Evolutionary conservation across 2,329 filamentous ascomycete species (phyloP).

Genomic region (Zymoseptoria ardabiliae): DNA sequence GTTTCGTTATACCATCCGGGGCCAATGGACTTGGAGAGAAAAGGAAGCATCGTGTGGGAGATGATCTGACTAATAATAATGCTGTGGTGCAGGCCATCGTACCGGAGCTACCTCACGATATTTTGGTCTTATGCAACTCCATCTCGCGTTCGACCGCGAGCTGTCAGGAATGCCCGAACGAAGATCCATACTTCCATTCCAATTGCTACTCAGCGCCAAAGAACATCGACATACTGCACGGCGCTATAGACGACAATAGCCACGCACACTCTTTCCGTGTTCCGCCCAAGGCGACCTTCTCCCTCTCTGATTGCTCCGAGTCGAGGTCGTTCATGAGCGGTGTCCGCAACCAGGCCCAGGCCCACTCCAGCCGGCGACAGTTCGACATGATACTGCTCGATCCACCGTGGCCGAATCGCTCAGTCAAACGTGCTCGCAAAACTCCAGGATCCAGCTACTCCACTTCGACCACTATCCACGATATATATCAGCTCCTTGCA

Average conservation of each 20-base stretch:
- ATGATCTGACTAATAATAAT: not conserved
- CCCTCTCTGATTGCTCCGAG: slow-evolving; percentile 42
- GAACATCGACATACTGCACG: not conserved
- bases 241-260: no score
- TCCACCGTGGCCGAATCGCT: slow-evolving; percentile 76
- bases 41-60: slow-evolving; percentile 13
- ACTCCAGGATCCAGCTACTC: slow-evolving; percentile 24
- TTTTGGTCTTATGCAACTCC: not conserved
- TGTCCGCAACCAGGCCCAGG: slow-evolving; percentile 31
- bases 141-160: not conserved
- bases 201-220: not conserved
- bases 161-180: not conserved
- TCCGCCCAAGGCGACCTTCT: slow-evolving; percentile 43
- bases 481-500: slow-evolving; percentile 37
- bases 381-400: slow-evolving; percentile 68
- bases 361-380: slow-evolving; percentile 36
- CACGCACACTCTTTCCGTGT: slow-evolving; percentile 28
- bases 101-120: not conserved
- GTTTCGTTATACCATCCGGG: not conserved
- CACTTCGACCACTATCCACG: slow-evolving; percentile 37
- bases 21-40: slow-evolving; percentile 10
- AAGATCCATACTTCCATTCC: not conserved
- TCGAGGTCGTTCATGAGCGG: slow-evolving; percentile 31
- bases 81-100: not conserved
- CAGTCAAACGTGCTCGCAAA: slow-evolving; percentile 54